Base-by-base conservation (phyloP, 352 stramenopile species). In the Pythium angustatum region DNA sequence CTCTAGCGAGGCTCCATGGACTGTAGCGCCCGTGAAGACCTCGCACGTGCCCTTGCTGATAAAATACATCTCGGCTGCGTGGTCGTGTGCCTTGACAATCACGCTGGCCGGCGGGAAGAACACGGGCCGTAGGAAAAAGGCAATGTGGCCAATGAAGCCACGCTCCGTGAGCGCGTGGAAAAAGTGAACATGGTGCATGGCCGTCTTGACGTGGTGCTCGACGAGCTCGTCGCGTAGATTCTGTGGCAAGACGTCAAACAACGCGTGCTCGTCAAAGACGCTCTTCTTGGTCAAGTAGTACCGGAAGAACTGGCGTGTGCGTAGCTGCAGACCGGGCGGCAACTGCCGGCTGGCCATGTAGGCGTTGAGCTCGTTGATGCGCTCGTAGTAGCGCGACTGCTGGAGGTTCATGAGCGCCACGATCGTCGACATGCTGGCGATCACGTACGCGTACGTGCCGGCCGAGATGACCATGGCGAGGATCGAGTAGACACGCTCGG, bases 401-500 rank as follows among this genome's bases (percentile, higher is more conserved):
- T 72, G 68, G 17, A 81, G 63, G 60, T 88, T 79, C 30, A 81
- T 75, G 38, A 79, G 69, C 50, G 71, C 64, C 15, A 82, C 80
- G 24, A 89, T 71, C 0, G 71, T 66, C n/a, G 75, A 76, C 40
- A 91, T 79, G 59, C 61, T 85, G 12, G 79, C 81, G 27, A 91
- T 81, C 36, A 90, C 79, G 66, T 91, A 91, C 40, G 79, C 81
- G 66, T 90, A 90, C 15, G 86, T 81, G 4, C 77, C 88, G 2
- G 79, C 81, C 2, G 77, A 87, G 33, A 88, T 78, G 49, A 88
- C 68, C 81, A 93, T 90, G 44, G 78, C 87, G 28, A 87, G 33
- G 49, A 81, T 94, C 22, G 78, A 68, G 44, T 85, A 73, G 9
- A 86, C 56, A 8, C 69, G 52, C 56, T 75, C 53, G 52, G 43